These are phyloP conservation scores for Clathrus columnatus DNA, from an alignment of 768 basidiomycete genomes.

Conservation along the genomic window DNA sequence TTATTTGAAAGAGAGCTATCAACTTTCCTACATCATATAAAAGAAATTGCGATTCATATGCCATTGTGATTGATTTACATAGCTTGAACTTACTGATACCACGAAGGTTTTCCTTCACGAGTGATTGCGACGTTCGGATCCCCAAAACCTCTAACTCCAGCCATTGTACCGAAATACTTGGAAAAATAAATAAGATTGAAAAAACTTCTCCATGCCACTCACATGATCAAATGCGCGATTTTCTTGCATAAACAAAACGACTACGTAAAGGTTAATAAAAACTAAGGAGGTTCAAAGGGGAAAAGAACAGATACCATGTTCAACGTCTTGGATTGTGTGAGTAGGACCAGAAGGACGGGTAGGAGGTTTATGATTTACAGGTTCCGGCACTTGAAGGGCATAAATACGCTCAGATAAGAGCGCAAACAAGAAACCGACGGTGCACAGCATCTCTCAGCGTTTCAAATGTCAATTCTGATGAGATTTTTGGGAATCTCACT, in stretches of 20 bases:
- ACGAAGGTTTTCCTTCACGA: conserved; percentile 6
- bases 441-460: background rate
- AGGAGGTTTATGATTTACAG: background rate
- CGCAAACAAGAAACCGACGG: background rate
- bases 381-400: background rate
- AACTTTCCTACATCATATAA: conserved; percentile 1
- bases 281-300: background rate
- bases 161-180: conserved; percentile 14
- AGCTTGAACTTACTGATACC: conserved; percentile 10
- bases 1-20: conserved; percentile 6
- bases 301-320: conserved; percentile 6
- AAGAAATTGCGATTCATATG: background rate
- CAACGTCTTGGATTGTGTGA: conserved; percentile 5
- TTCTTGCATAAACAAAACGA: conserved; percentile 17
- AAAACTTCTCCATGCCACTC: background rate
- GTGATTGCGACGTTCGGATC: conserved; percentile 13
- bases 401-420: background rate
- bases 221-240: conserved; percentile 16
- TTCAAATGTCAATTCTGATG: background rate
- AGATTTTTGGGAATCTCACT: too few species aligned
- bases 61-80: background rate
- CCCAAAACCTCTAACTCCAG: conserved; percentile 13
- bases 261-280: background rate
- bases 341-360: background rate
- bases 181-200: background rate